Percentiles rank a stretch among this genome's conserved stretches.
These are phyloP conservation scores for Mycena sp. DNA, from an alignment of 1,284 basidiomycete genomes.

Conservation along the genomic window DNA sequence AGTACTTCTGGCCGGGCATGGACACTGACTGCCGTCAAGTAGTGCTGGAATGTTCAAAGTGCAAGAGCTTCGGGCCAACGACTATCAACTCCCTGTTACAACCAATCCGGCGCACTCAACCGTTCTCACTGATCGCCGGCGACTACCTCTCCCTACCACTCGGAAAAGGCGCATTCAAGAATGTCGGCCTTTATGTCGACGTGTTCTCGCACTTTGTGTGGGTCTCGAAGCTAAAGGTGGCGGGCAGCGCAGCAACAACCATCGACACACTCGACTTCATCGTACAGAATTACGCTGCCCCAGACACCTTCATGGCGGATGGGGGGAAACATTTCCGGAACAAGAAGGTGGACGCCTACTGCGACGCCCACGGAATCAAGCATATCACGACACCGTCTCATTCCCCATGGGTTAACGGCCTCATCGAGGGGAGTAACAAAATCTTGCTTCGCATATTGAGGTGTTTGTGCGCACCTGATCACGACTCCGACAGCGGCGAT, in stretches of 20 bases:
- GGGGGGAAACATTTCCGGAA: constrained; percentile 50
- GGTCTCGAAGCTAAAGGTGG: no score
- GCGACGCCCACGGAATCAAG: constrained; percentile 32
- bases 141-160: constrained; percentile 45
- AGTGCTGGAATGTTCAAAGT: no score
- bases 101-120: constrained; percentile 41
- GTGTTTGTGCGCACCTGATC: constrained; percentile 38
- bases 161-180: constrained; percentile 42
- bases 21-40: no score
- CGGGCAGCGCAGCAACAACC: constrained; percentile 38
- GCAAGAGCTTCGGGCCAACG: no score
- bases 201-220: no score
- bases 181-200: no score
- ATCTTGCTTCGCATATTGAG: constrained; percentile 32
- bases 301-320: constrained; percentile 49
- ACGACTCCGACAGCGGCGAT: constrained; percentile 41
- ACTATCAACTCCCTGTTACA: no score
- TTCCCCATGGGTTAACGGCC: constrained; percentile 30
- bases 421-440: constrained; percentile 20
- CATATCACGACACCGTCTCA: constrained; percentile 34
- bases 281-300: constrained; percentile 31
- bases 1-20: no score
- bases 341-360: constrained; percentile 40
- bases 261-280: constrained; percentile 34
- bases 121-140: constrained; percentile 39